These are phyloP conservation scores for Podila verticillata DNA, from an alignment of 192 early-diverging fungal species.

Conservation along the genomic window DNA sequence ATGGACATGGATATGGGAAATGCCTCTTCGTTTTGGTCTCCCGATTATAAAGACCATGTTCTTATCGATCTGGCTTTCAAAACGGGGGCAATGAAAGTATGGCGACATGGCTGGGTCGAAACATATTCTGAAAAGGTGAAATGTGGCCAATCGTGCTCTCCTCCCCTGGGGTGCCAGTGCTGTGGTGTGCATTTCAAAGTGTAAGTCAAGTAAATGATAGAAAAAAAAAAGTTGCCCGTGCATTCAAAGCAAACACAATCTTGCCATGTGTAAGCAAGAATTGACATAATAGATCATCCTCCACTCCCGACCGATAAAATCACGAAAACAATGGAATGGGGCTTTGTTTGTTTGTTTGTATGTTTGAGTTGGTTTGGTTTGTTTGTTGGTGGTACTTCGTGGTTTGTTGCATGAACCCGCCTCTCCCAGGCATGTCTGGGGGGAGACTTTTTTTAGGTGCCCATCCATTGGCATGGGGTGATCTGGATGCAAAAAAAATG, in stretches of 20 bases:
- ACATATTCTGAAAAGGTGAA: no score
- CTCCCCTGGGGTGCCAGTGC: neutral
- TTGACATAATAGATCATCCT: neutral
- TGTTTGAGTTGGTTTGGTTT: slow-evolving; percentile 4
- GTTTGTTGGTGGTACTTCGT: neutral
- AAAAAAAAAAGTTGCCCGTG: slow-evolving; percentile 4
- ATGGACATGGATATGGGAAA: no score
- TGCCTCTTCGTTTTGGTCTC: no score
- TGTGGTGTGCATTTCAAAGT: neutral
- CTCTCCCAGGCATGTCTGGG: neutral
- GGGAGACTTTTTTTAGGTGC: neutral
- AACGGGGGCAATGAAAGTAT: no score
- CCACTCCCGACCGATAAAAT: neutral
- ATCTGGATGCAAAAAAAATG: no score
- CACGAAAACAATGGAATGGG: no score
- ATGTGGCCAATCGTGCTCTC: no score
- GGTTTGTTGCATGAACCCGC: neutral
- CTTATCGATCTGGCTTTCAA: no score
- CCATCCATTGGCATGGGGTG: neutral
- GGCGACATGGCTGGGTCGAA: no score
- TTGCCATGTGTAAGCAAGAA: slow-evolving; percentile 3
- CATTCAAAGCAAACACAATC: neutral
- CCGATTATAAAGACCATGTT: no score
- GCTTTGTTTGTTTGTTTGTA: neutral
- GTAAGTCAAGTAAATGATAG: neutral